Base-by-base conservation (phyloP, 352 stramenopile species). In the Phytophthora chlamydospora region DNA sequence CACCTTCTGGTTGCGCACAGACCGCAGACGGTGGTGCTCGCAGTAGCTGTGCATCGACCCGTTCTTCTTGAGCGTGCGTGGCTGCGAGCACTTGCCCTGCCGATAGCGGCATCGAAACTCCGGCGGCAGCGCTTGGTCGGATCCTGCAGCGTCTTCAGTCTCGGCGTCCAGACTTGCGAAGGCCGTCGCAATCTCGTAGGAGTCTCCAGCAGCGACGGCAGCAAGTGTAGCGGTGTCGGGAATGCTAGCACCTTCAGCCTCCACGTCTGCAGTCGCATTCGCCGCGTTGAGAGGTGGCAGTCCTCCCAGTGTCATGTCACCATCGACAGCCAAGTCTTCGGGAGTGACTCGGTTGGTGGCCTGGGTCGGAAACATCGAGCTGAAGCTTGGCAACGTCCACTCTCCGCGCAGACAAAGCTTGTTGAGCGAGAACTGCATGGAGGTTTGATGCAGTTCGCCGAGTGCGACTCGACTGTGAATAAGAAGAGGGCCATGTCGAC, bases 31-130 rank as follows among this genome's bases (percentile, higher is more conserved):
- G 54, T 93, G 83, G 43, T 81, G 65, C 35, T 86, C 79, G 34
- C 83, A 93, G 56, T 80, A 87, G 46, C 69, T 76, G 54, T 93
- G 83, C 56, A 85, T 52, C 16, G 50, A 61, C 10, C 83, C 83
- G 55, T 86, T 89, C 53, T 76, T 85, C 69, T 93, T 93, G 33
- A 79, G 43, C 27, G 79, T 80, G 29, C 83, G 81, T n/a, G 59
- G 77, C n/a, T 77, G 46, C 2, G 27, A 58, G 52, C 78, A 89
- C 47, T 83, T 84, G 34, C 74, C 76, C 5, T 73, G 70, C 36
- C 78, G 74, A 52, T 90, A 90, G 19, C 66, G 56, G 14, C 79
- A 88, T 21, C 62, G 76, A 17, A 69, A 45, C 16, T 76, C 67
- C 13, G 40, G 32, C 3, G 42, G 44, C 4, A 66, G 17, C 12